These are phyloP conservation scores for Tolypocladium nubicola DNA, from an alignment of 2,329 filamentous ascomycete genomes.

Conservation along the genomic window DNA sequence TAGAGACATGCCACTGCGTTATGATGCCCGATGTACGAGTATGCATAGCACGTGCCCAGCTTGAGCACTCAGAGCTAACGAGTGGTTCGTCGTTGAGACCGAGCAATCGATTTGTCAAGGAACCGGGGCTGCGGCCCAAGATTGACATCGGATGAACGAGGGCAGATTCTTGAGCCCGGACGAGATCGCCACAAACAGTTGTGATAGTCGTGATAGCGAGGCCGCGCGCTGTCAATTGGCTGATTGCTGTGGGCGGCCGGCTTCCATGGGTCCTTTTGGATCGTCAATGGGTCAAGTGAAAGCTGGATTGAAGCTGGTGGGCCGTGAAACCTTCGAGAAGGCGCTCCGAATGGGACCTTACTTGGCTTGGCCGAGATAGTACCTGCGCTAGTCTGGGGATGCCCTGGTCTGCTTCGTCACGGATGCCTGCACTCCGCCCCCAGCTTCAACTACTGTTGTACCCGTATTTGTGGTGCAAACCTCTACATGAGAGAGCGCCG, in stretches of 20 bases:
- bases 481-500: background rate
- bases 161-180: background rate
- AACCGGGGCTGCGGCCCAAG: background rate
- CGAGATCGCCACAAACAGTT: background rate
- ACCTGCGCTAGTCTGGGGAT: constrained; percentile 8
- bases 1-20: background rate
- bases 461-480: background rate
- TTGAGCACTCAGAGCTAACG: background rate
- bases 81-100: background rate
- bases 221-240: background rate
- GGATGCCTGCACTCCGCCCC: background rate
- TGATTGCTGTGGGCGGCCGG: background rate
- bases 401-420: constrained; percentile 2
- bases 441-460: background rate
- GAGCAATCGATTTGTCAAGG: background rate
- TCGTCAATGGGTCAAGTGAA: background rate
- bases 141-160: background rate
- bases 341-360: background rate
- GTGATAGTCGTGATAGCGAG: background rate
- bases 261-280: background rate
- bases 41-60: background rate
- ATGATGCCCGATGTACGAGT: background rate
- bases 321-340: background rate
- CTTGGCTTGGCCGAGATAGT: constrained; percentile 3
- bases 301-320: background rate